Evolutionary conservation across 352 stramenopile species (phyloP), one percentile per base, ranked within the genome.

Genomic region (Phytophthora syringae): DNA sequence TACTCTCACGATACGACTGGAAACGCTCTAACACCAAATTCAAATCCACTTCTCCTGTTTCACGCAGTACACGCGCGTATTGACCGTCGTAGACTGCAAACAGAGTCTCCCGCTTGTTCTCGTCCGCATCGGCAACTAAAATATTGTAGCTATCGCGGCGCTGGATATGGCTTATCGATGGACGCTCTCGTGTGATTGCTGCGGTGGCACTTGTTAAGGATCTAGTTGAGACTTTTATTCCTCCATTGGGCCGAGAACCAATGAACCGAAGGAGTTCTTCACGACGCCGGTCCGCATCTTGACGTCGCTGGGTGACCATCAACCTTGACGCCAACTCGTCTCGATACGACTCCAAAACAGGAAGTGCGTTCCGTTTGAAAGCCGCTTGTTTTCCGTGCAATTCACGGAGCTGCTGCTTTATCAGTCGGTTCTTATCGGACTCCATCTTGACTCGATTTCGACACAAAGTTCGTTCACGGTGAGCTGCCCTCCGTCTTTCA

Each of bases 61-160:
- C 62, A 7, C 62, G 56, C 2, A 92, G 60, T 12, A 89, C 74
- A 3, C 72, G 73, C 2, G 76, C 77, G 55, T 87, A 92, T 39
- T 90, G 79, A 0, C 58, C 72, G 59, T 92, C 83, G 56, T 88
- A 88, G 4, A 85, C 60, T 10, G 85, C 70, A 62, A 86, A 85
- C 20, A 84, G 60, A n/a, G 77, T 76, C 58, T 92, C 80, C 1
- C 78, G 72, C 27, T 66, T 64, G 21, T 56, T 74, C 15, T 65
- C 51, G 18, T 59, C 55, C 2, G 34, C 60, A 40, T 77, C 70
- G 4, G 40, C 70, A 7, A 49, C 67, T 45, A 72, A 39, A 11
- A 67, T 62, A 16, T 47, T 73, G 57, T 60, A 77, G 52, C 54
- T 85, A 16, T 70, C 70, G n/a, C 65, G 76, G 24, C 60, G 57